These are phyloP conservation scores for Tolypocladium tropicale DNA, from an alignment of 2,329 filamentous ascomycete genomes.

Conservation along the genomic window DNA sequence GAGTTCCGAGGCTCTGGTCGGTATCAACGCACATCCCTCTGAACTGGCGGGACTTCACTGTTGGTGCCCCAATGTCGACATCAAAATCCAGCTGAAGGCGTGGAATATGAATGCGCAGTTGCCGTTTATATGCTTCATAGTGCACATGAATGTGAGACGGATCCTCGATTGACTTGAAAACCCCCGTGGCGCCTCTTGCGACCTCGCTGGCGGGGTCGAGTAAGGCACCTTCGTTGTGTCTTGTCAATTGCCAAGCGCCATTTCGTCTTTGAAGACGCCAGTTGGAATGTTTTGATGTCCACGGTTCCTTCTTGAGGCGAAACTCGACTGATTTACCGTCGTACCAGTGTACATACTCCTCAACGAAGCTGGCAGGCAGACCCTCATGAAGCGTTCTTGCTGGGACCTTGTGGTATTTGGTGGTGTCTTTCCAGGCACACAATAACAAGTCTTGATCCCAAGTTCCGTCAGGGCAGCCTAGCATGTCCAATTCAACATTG, in stretches of 20 bases:
- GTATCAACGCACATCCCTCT: slow-evolving; percentile 37
- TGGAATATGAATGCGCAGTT: slow-evolving; percentile 33
- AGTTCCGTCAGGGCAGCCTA: slow-evolving; percentile 1
- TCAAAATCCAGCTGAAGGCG: slow-evolving; percentile 37
- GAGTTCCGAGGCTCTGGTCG: slow-evolving; percentile 32
- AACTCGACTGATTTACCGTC: slow-evolving; percentile 21
- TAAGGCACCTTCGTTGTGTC: neutral
- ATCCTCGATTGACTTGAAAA: neutral
- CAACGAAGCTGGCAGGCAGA: slow-evolving; percentile 27
- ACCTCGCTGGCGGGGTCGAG: neutral
- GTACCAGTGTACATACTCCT: slow-evolving; percentile 36
- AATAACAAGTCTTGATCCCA: slow-evolving; percentile 17
- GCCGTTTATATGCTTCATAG: neutral
- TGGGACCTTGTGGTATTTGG: slow-evolving; percentile 20
- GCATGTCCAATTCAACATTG: slow-evolving; percentile 23
- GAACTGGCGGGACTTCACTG: slow-evolving; percentile 36
- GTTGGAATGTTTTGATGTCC: slow-evolving; percentile 11
- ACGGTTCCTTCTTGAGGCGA: slow-evolving; percentile 13
- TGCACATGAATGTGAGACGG: neutral
- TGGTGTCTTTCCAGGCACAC: slow-evolving; percentile 6
- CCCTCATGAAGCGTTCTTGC: slow-evolving; percentile 11
- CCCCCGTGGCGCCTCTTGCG: neutral
- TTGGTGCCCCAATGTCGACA: slow-evolving; percentile 13
- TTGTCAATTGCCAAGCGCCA: slow-evolving; percentile 11
- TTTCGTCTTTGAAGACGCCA: slow-evolving; percentile 12